Conservation (phyloP, 805 yeast species). For the Starmerella stigmatis region DNA sequence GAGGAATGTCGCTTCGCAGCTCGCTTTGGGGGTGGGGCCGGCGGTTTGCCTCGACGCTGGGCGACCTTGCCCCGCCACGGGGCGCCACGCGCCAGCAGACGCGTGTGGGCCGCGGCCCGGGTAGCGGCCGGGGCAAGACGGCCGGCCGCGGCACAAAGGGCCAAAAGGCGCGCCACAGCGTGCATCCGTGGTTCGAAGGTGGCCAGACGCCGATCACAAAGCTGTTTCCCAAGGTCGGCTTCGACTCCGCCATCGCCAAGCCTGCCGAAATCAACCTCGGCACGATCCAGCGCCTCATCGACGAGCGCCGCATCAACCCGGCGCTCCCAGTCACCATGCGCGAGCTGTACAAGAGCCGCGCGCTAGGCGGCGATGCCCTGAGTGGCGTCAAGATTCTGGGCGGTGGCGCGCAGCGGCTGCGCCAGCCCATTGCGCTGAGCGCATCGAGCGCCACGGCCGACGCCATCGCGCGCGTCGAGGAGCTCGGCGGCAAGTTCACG, state of each 20-base stretch:
- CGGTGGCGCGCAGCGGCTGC: conserved; percentile 39
- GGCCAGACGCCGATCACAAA: conserved; percentile 91
- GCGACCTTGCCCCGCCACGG: conserved; percentile 27
- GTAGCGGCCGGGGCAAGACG: conserved; percentile 78
- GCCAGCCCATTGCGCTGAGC: conserved; percentile 60
- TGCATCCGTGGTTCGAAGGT: conserved; percentile 94
- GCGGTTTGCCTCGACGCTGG: conserved; percentile 21
- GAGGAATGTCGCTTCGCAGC: conserved; percentile 2
- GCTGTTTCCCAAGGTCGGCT: conserved; percentile 80
- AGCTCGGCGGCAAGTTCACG: conserved; percentile 60
- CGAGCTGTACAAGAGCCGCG: conserved; percentile 63
- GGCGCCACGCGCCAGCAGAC: conserved; percentile 32
- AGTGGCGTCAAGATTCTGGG: conserved; percentile 80
- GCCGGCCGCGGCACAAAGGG: conserved; percentile 98
- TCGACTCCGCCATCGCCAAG: conserved; percentile 36
- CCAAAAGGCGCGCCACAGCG: conserved; percentile 89
- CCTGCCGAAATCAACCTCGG: conserved; percentile 49
- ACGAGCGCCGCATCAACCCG: conserved; percentile 52
- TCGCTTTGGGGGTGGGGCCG: conserved; percentile 12
- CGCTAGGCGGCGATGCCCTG: conserved; percentile 40
- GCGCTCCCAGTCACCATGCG: conserved; percentile 51
- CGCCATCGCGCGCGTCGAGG: conserved; percentile 66
- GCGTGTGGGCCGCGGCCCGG: conserved; percentile 93
- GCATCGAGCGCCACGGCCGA: conserved; percentile 69
- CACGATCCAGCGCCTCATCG: conserved; percentile 60